A percentile compares a stretch with the other conserved stretches of the same genome.
These are phyloP conservation scores for Paraglomus occultum DNA, from an alignment of 192 early-diverging fungal genomes.

Conservation along the genomic window DNA sequence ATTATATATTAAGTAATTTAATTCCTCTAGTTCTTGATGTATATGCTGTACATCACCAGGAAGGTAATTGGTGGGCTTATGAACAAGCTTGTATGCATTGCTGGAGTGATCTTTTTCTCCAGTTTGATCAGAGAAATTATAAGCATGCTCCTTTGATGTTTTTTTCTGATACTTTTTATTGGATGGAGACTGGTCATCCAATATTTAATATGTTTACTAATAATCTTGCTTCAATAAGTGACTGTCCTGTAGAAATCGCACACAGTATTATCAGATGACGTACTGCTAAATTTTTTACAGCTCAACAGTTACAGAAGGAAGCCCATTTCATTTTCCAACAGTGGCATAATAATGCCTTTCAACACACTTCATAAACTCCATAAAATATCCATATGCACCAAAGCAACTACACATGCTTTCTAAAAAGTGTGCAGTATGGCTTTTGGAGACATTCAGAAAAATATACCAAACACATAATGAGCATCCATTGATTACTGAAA, in stretches of 20 bases:
- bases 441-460: constrained; percentile 13
- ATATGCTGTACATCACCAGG: neutral
- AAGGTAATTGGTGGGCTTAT: neutral
- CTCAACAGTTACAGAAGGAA: too few relatives aligned
- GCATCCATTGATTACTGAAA: too few relatives aligned
- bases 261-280: neutral
- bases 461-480: neutral
- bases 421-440: too few relatives aligned
- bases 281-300: constrained; percentile 5
- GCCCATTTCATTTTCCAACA: too few relatives aligned
- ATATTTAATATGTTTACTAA: neutral
- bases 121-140: constrained; percentile 5
- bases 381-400: too few relatives aligned
- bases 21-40: constrained; percentile 6
- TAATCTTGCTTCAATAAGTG: neutral
- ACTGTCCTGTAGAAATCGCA: neutral
- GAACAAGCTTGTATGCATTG: neutral
- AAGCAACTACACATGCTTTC: too few relatives aligned
- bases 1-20: neutral
- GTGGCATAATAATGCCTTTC: too few relatives aligned
- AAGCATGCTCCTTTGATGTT: neutral
- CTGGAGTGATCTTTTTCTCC: neutral
- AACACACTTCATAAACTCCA: too few relatives aligned
- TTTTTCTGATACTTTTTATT: constrained; percentile 8
- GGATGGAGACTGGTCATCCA: neutral